These are phyloP conservation scores for Cardiospermum halicacabum DNA, from an alignment of 345 rosid species.

Conservation along the genomic window DNA sequence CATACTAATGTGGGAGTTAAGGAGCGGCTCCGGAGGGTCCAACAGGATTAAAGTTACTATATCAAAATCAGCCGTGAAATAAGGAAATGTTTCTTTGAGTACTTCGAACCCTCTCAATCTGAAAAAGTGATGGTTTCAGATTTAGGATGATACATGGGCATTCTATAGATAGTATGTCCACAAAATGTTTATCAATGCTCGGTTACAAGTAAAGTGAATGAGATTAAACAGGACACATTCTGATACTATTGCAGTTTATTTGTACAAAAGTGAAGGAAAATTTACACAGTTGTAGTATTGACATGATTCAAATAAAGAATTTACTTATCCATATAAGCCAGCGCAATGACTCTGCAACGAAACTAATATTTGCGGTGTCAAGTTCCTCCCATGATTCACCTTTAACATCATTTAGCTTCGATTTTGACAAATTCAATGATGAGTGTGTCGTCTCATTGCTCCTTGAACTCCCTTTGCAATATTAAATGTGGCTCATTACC, in stretches of 20 bases:
- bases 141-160: slow-evolving; percentile 78
- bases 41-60: too few species aligned
- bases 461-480: slow-evolving; percentile 81
- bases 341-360: slow-evolving; percentile 68
- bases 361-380: slow-evolving; percentile 59
- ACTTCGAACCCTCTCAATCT: slow-evolving; percentile 43
- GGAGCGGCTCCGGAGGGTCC: too few species aligned
- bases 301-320: neutral
- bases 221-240: too few species aligned
- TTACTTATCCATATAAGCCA: slow-evolving; percentile 88
- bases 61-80: too few species aligned
- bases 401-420: slow-evolving; percentile 54
- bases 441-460: slow-evolving; percentile 70
- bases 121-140: slow-evolving; percentile 65
- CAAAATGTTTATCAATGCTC: slow-evolving; percentile 52
- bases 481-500: slow-evolving; percentile 60
- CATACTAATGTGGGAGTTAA: too few species aligned
- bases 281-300: neutral
- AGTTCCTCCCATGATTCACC: slow-evolving; percentile 96
- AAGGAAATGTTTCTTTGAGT: slow-evolving; percentile 60
- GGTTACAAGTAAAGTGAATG: slow-evolving; percentile 42
- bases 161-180: slow-evolving; percentile 50
- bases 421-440: slow-evolving; percentile 61
- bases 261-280: neutral
- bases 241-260: too few species aligned